Evolutionary conservation across 2,329 filamentous ascomycete species (phyloP).

Genomic region (Coniella vitis): DNA sequence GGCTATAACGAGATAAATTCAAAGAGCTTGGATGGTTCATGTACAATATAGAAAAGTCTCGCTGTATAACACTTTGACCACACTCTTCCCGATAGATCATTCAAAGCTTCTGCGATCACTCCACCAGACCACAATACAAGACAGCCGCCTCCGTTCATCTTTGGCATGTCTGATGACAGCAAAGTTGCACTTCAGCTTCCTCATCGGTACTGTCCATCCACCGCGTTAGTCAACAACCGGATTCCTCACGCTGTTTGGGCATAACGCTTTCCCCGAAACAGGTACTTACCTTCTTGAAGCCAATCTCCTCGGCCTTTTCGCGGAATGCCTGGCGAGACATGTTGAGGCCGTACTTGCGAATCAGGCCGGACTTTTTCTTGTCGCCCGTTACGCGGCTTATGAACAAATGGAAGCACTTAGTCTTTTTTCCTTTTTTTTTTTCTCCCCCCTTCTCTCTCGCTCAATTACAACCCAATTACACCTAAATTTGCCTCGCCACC

Average conservation of each 20-base stretch:
- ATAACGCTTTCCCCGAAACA: neutral
- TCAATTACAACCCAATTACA: too few relatives aligned
- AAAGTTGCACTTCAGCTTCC: neutral
- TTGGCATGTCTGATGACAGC: neutral
- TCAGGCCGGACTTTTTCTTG: constrained; percentile 76
- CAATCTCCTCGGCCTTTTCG: constrained; percentile 42
- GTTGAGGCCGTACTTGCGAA: constrained; percentile 79
- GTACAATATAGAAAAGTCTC: constrained; percentile 3
- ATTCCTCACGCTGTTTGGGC: too few relatives aligned
- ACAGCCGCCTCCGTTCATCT: neutral
- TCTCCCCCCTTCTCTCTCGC: too few relatives aligned
- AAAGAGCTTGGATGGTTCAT: neutral
- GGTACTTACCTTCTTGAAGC: constrained; percentile 38
- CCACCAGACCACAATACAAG: neutral
- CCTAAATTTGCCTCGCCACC: too few relatives aligned
- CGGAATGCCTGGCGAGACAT: constrained; percentile 49
- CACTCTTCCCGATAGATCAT: neutral
- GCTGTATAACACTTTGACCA: constrained; percentile 1
- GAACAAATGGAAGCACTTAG: too few relatives aligned
- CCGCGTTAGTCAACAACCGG: neutral
- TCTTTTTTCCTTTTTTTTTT: too few relatives aligned
- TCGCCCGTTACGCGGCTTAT: constrained; percentile 27
- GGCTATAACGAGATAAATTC: neutral
- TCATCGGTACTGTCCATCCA: constrained; percentile 2
- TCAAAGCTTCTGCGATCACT: neutral